Evolutionary conservation across 495 filamentous ascomycete genomes (phyloP), one percentile per base, ranked within the genome.

Genomic region (Chaetomium cochliodes): DNA sequence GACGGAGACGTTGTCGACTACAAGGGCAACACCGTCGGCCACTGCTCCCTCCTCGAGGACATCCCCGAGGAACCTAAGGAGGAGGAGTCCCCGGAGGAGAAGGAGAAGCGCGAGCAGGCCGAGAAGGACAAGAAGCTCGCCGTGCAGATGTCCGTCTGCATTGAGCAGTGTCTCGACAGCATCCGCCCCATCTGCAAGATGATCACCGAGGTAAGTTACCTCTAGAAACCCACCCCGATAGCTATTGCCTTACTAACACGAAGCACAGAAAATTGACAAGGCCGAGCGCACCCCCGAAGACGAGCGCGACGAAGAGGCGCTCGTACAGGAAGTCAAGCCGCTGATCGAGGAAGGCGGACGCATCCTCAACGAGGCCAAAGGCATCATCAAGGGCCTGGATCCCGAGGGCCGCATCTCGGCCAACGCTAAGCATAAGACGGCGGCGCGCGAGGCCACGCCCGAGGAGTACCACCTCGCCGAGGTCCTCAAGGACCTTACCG

Each of bases 391-490:
- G 61, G 92, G 90, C 11, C 87, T 96, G 11, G 93, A 97, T 67
- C 93, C 93, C 4, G 92, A 96, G 69, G 92, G 92, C 46, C 84
- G 84, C 67, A 92, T 97, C 73, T 85, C 90, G 18, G 85, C 89
- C n/a, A 88, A 90, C 47, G 93, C 93, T 44, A 93, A 96, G 80
- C 86, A 89, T 70, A 91, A 90, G 73, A 84, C 91, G 6, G 85
- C 87, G 4, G 83, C 89, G n/a, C 84, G 85, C 50, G 92, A 97
- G 68, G 92, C 92, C 0, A 90, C 89, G 0, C 88, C 91, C 0
- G 92, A 96, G 73, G 92, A 97, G 76, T 89, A 96, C 63, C 84
- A 84, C 23, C 86, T 97, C 16, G 92, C 93, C 5, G 91, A 96
- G 33, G 74, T 86, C 18, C 84, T 97, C 44, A 94, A 93, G 80